Base-by-base conservation (phyloP, 192 early-diverging fungal genomes). In the Coemansia sp. region DNA sequence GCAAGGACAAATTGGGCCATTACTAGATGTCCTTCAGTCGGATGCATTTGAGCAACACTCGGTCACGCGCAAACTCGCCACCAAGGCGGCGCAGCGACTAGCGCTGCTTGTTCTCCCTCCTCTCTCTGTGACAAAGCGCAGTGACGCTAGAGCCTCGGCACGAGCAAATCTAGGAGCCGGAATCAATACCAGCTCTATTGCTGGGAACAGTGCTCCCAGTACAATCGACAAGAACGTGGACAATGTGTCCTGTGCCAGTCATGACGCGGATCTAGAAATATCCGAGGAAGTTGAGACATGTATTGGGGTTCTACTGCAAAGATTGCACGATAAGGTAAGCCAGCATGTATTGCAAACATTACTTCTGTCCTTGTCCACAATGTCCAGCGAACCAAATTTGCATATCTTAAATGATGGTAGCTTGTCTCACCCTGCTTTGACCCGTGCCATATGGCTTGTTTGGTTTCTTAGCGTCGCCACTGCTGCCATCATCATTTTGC, bases 1-100 rank as follows among this genome's bases (percentile, higher is more conserved):
- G 11, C 46, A 19, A 6, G 50, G 32, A 6, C 70, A 78, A 41
- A 62, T 73, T 17, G 67, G 61, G 17, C 37, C 31, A n/a, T 41
- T 84, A 37, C 61, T 69, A 39, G 66, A 60, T 8, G 79, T 86
- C 17, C 70, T 87, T 4, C 72, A 73, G 8, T 86, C 70, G 31
- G 76, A 73, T 37, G 76, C 63, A 15, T 77, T 90, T 66, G 87
- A 88, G 57, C 82, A 85, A 60, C 93, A 97, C 69, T 72, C 90
- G 21, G 50, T 94, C 19, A 84, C 94, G 27, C 87, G 92, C 19
- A 97, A 98, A 70, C 74, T 94, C 19, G 65, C 91, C 17, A 84
- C 89, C 19, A 98, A 99, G 75, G 80, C 97, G 1, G 82, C 89
- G 5, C 94, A 97, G 74, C 87, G 96, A 25, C 79, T 95, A 15